A percentile compares a stretch with the other conserved stretches of the same genome.
These are phyloP conservation scores for Xylaria telfairii DNA, from an alignment of 495 filamentous ascomycete species.

Conservation along the genomic window DNA sequence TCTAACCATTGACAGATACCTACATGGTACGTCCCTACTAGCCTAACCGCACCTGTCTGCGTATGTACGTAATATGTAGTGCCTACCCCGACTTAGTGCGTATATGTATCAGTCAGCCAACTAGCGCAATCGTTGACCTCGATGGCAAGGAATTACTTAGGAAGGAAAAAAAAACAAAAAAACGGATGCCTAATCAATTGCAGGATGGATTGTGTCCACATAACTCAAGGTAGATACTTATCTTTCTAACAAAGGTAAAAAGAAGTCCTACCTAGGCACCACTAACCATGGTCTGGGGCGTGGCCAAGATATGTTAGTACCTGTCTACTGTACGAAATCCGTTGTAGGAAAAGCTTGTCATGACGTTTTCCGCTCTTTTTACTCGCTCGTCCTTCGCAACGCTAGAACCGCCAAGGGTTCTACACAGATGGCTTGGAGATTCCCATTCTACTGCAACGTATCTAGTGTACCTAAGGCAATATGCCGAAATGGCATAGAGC, in stretches of 20 bases:
- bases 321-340: neutral
- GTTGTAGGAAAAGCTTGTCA: neutral
- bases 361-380: neutral
- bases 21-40: neutral
- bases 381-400: too few species aligned
- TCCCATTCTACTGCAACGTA: neutral
- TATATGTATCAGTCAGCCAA: neutral
- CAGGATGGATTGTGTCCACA: neutral
- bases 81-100: too few species aligned
- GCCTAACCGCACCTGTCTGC: neutral
- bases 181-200: neutral
- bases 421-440: neutral
- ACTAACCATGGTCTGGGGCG: neutral
- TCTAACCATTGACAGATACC: constrained; percentile 9
- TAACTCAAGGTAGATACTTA: neutral
- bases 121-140: neutral
- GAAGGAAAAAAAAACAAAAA: neutral
- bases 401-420: constrained; percentile 2
- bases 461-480: neutral
- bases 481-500: constrained; percentile 1
- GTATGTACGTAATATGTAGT: neutral
- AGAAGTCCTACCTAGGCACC: neutral
- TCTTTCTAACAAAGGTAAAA: neutral
- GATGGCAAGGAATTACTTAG: neutral
- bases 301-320: neutral